Conservation (phyloP, 257 asterid genomes). For the Nicotiana tabacum region DNA sequence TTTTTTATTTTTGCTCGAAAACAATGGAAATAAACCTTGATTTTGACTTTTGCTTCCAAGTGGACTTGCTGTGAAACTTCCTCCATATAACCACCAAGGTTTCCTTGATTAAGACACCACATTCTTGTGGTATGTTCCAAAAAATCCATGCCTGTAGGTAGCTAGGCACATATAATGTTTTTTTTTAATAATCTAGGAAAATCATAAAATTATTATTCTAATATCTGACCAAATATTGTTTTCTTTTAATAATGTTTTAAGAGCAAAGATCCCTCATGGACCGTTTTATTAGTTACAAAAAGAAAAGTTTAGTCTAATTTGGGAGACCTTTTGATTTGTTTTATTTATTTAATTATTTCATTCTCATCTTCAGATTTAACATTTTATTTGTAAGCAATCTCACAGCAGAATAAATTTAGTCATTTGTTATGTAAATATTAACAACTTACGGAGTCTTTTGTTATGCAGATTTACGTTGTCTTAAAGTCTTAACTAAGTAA, state of each 20-base stretch:
- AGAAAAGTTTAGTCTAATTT: background rate
- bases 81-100: slow-evolving; percentile 11
- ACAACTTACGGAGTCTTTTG: no score
- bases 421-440: no score
- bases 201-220: background rate
- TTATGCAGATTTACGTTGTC: no score
- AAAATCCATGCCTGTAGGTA: slow-evolving; percentile 22
- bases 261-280: background rate
- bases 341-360: no score
- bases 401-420: no score
- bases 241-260: background rate
- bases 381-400: no score
- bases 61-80: background rate
- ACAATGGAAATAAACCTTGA: background rate
- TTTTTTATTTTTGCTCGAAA: background rate
- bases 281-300: background rate
- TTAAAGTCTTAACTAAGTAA: no score
- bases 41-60: background rate
- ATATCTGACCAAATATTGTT: background rate
- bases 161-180: background rate
- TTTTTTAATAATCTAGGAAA: background rate
- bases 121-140: slow-evolving; percentile 4
- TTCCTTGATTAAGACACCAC: slow-evolving; percentile 39
- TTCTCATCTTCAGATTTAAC: no score
- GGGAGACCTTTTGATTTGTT: background rate